Base-by-base conservation (phyloP, 129 eudicot genomes). In the Flaveria ramosissima region DNA sequence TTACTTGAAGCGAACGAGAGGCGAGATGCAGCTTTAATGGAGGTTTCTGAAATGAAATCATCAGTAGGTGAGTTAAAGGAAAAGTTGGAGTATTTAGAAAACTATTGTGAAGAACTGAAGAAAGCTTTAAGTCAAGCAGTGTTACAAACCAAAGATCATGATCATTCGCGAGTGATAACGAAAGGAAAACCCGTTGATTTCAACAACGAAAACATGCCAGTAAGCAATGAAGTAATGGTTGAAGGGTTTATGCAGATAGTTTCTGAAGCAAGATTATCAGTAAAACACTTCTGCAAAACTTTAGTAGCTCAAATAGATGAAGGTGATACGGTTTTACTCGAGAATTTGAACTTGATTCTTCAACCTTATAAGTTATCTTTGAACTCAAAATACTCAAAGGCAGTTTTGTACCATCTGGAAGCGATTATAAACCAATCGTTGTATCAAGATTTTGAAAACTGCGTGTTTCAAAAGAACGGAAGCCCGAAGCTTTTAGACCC, bases 191-290 rank as follows among this genome's bases (percentile, higher is more conserved):
- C 83, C 4, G n/a, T 73, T 8, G 87, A 81, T 63, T 83, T 76
- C 14, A 62, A 14, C 45, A 27, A 30, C 7, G 91, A 90, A 45
- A 78, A 78, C 76, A 90, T 93, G 95, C 97, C 98, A 2, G 97
- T 93, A 15, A 87, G 86, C 14, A 84, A 91, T 10, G 96, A 94
- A 79, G 96, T 77, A 24, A 94, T 91, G 98, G 85, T 91, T 62
- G 98, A 94, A 81, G 98, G 97, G 43, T 94, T 94, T 78, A 65
- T 94, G 81, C 98, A 94, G 68, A 86, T 91, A 24, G 97, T 91
- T 36, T 89, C 98, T 0, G 98, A 94, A 80, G 90, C 98, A 67
- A 89, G 98, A 73, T 66, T 89, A 73, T 94, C 98, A 1, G 93
- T 91, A 1, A 91, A 89, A 82, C 97, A 94, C 21, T 91, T 94